phyloP scores from a whole-genome alignment of 768 basidiomycete species.

The Tulasnella calospora region DNA sequence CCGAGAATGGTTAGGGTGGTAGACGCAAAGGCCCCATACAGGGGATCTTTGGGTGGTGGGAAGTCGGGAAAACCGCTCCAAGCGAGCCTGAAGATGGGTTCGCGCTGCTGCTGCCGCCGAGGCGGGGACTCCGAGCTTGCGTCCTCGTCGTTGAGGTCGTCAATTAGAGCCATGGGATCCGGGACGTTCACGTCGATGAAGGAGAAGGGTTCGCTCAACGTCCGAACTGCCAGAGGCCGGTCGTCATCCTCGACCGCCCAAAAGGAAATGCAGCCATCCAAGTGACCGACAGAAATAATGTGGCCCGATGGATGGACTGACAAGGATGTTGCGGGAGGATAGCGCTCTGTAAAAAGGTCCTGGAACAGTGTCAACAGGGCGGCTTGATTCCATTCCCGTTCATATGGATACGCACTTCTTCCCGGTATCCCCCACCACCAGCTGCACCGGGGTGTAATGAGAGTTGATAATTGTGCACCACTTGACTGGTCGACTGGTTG shows the following conservation, averaged over 20 bases:
- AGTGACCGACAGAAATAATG: constrained; percentile 72
- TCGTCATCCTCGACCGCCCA: constrained; percentile 78
- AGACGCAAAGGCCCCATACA: constrained; percentile 33
- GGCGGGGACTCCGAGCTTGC: constrained; percentile 25
- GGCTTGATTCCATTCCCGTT: background rate
- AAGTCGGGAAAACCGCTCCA: constrained; percentile 72
- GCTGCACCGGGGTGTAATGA: constrained; percentile 74
- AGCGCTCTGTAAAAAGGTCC: constrained; percentile 66
- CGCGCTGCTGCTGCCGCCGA: constrained; percentile 38
- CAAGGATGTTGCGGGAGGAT: constrained; percentile 63
- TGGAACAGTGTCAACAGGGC: constrained; percentile 32
- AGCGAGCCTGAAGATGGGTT: constrained; percentile 80
- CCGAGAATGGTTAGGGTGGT: constrained; percentile 73
- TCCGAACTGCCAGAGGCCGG: constrained; percentile 67
- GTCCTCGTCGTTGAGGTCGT: constrained; percentile 18
- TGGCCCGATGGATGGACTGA: constrained; percentile 70
- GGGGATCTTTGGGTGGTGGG: constrained; percentile 2
- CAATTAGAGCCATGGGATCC: constrained; percentile 28
- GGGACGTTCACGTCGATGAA: constrained; percentile 40
- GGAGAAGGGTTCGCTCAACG: constrained; percentile 43
- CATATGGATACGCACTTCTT: constrained; percentile 44
- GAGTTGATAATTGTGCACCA: constrained; percentile 61
- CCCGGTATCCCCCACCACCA: constrained; percentile 62
- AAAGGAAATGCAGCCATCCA: constrained; percentile 77
- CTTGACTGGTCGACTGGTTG: constrained; percentile 46